Evolutionary conservation across 1,139 yeast species (phyloP).

Genomic region (Saccharomyces pastorianus): DNA sequence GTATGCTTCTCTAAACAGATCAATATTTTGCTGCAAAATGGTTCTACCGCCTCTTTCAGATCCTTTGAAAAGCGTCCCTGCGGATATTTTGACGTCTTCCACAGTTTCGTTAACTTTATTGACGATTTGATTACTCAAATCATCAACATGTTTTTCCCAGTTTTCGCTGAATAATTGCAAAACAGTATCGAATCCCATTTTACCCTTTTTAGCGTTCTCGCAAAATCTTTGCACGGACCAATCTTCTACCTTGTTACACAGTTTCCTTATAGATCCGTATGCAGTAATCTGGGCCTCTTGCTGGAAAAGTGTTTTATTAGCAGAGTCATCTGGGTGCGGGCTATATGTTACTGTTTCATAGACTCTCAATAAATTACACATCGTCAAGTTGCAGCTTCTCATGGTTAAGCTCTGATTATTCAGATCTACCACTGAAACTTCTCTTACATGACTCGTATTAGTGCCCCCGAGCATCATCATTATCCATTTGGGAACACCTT

Average conservation of each 20-base stretch:
- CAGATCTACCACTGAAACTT: slow-evolving; percentile 78
- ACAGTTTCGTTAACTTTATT: slow-evolving; percentile 29
- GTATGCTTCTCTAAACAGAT: slow-evolving; percentile 30
- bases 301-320: slow-evolving; percentile 49
- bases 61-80: slow-evolving; percentile 24
- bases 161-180: slow-evolving; percentile 46
- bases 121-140: slow-evolving; percentile 19
- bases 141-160: slow-evolving; percentile 40
- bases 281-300: slow-evolving; percentile 67
- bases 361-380: slow-evolving; percentile 67
- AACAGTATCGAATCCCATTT: slow-evolving; percentile 74
- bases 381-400: slow-evolving; percentile 80
- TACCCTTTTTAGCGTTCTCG: slow-evolving; percentile 77
- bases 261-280: slow-evolving; percentile 34
- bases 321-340: slow-evolving; percentile 53
- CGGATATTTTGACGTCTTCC: slow-evolving; percentile 23
- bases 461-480: slow-evolving; percentile 64
- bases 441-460: slow-evolving; percentile 74
- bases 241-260: slow-evolving; percentile 78
- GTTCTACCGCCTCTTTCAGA: slow-evolving; percentile 27
- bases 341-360: slow-evolving; percentile 75
- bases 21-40: slow-evolving; percentile 25
- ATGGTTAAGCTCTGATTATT: slow-evolving; percentile 54
- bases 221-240: slow-evolving; percentile 86
- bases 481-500: slow-evolving; percentile 81